Conservation (phyloP, 2,329 filamentous ascomycete species). For the Saccharata proteae region DNA sequence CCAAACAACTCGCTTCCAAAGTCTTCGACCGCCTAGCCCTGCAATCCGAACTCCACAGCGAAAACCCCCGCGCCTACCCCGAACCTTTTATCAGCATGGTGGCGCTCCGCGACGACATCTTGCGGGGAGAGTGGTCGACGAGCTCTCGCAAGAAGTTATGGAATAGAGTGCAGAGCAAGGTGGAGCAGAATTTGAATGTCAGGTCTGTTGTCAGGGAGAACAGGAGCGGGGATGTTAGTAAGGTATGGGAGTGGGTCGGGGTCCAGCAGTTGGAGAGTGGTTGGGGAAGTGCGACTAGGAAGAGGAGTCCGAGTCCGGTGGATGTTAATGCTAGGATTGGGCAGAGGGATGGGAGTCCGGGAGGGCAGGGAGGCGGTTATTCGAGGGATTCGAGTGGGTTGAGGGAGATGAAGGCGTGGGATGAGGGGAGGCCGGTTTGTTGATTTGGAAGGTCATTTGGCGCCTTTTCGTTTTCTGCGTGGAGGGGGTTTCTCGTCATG, state of each 20-base stretch:
- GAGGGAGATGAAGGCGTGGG: conserved; percentile 30
- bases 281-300: conserved; percentile 4
- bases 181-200: conserved; percentile 91
- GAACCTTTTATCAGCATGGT: conserved; percentile 79
- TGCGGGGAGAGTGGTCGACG: conserved; percentile 68
- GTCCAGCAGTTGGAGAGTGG: conserved; percentile 18
- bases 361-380: conserved; percentile 14
- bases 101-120: conserved; percentile 81
- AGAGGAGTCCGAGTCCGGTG: conserved; percentile 19
- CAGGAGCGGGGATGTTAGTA: conserved; percentile 42
- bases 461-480: too few relatives aligned
- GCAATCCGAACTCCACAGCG: conserved; percentile 69
- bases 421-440: conserved; percentile 37
- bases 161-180: conserved; percentile 68
- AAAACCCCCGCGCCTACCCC: conserved; percentile 47
- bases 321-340: conserved; percentile 20
- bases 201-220: conserved; percentile 59
- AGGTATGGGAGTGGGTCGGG: conserved; percentile 59
- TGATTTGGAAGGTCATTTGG: too few relatives aligned
- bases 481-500: too few relatives aligned
- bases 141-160: conserved; percentile 69
- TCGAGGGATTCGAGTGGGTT: conserved; percentile 17
- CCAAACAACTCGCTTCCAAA: conserved; percentile 74
- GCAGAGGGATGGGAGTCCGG: conserved; percentile 10
- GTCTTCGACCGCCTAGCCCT: conserved; percentile 71